Conservation (phyloP, 306 rosid genomes). For the Mucuna pruriens region DNA sequence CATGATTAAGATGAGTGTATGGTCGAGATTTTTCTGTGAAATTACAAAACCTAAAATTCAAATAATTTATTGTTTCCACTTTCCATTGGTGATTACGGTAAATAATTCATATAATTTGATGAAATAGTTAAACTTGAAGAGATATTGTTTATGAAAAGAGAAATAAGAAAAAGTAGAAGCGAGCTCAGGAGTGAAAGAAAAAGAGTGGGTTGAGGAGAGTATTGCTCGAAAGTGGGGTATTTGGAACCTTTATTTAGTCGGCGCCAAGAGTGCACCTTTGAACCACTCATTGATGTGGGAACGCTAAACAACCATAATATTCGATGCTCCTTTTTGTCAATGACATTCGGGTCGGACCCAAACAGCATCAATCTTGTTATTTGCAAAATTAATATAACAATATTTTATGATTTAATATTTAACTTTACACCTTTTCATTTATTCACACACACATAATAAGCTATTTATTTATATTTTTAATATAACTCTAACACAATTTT, state of each 20-base stretch:
- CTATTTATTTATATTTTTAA: no score
- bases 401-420: neutral
- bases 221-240: constrained; percentile 2
- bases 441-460: no score
- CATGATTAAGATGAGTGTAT: no score
- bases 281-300: constrained; percentile 34
- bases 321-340: neutral
- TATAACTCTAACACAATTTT: no score
- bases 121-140: no score
- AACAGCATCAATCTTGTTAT: constrained; percentile 25
- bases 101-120: no score
- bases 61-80: no score
- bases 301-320: constrained; percentile 21
- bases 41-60: no score
- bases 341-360: constrained; percentile 15
- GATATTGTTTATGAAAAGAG: no score
- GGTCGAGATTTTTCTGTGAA: no score
- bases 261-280: constrained; percentile 35
- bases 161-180: neutral
- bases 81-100: no score
- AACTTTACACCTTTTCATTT: neutral
- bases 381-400: neutral
- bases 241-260: neutral
- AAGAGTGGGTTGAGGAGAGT: neutral
- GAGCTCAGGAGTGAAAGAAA: neutral